Conservation (phyloP, 345 rosid genomes). For the Sonneratia alba region DNA sequence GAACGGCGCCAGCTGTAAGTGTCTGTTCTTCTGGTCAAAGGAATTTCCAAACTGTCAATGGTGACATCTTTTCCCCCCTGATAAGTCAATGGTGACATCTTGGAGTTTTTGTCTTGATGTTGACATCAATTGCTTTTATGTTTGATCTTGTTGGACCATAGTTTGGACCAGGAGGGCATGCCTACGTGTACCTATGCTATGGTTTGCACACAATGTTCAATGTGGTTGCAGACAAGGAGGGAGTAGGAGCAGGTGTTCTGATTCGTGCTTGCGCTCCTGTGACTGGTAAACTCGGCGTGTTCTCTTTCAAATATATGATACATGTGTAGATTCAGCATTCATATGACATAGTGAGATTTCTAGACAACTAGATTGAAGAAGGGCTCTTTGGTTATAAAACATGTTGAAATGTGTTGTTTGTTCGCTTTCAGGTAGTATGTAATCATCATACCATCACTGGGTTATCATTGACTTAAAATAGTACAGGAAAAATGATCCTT, state of each 20-base stretch:
- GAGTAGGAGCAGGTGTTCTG: slow-evolving; percentile 82
- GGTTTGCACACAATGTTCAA: slow-evolving; percentile 92
- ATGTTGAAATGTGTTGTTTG: not conserved
- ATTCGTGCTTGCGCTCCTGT: slow-evolving; percentile 85
- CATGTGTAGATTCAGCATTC: not conserved
- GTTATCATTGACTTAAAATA: not conserved
- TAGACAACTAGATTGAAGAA: too few species aligned
- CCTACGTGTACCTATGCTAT: slow-evolving; percentile 89
- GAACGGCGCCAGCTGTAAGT: slow-evolving; percentile 85
- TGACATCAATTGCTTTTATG: too few species aligned
- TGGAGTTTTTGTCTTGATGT: too few species aligned
- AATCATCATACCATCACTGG: not conserved
- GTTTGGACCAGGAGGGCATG: slow-evolving; percentile 45
- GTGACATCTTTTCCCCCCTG: too few species aligned
- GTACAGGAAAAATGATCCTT: not conserved
- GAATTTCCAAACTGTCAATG: too few species aligned
- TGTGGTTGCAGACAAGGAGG: slow-evolving; percentile 83
- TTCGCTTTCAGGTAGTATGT: not conserved
- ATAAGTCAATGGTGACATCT: too few species aligned
- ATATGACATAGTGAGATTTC: not conserved
- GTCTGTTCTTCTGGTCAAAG: not conserved
- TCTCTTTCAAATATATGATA: not conserved
- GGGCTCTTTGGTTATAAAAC: too few species aligned
- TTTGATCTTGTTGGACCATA: too few species aligned
- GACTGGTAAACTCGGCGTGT: slow-evolving; percentile 32